Evolutionary conservation across 2,329 filamentous ascomycete genomes (phyloP).

Genomic region (Aspergillus felis): DNA sequence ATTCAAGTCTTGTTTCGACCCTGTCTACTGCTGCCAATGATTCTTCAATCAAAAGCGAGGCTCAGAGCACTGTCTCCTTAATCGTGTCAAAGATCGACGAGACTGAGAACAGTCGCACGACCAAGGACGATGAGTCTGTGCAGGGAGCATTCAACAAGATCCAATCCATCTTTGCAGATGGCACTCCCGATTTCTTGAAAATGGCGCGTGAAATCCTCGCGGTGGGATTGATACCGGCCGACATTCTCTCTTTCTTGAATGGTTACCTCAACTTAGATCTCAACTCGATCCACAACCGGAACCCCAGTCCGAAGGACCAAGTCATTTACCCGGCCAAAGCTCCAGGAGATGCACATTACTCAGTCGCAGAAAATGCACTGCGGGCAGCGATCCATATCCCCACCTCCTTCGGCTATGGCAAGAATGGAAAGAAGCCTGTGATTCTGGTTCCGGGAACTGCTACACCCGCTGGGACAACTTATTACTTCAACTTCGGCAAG

Average conservation of each 20-base stretch:
- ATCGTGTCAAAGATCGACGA: neutral
- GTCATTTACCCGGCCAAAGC: slow-evolving; percentile 17
- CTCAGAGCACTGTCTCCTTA: neutral
- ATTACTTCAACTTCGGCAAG: slow-evolving; percentile 47
- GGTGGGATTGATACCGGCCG: slow-evolving; percentile 13
- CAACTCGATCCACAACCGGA: slow-evolving; percentile 15
- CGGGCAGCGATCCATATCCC: slow-evolving; percentile 54
- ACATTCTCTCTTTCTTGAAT: slow-evolving; percentile 12
- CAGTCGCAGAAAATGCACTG: slow-evolving; percentile 43
- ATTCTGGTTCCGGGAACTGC: slow-evolving; percentile 55
- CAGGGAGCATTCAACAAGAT: slow-evolving; percentile 1
- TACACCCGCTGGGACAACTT: slow-evolving; percentile 45
- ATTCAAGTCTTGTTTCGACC: neutral
- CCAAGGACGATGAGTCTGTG: neutral
- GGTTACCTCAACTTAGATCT: slow-evolving; percentile 12
- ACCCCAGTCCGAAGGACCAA: neutral
- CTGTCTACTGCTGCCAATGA: slow-evolving; percentile 1
- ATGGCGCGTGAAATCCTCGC: slow-evolving; percentile 5
- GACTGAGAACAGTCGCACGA: neutral
- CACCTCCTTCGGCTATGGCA: slow-evolving; percentile 44
- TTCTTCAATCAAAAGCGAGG: neutral
- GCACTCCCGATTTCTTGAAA: neutral
- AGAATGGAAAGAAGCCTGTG: slow-evolving; percentile 41
- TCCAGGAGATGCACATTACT: slow-evolving; percentile 47
- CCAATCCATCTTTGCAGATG: slow-evolving; percentile 1